Evolutionary conservation across 768 basidiomycete species (phyloP).

Genomic region (Kwoniella newhampshirensis): DNA sequence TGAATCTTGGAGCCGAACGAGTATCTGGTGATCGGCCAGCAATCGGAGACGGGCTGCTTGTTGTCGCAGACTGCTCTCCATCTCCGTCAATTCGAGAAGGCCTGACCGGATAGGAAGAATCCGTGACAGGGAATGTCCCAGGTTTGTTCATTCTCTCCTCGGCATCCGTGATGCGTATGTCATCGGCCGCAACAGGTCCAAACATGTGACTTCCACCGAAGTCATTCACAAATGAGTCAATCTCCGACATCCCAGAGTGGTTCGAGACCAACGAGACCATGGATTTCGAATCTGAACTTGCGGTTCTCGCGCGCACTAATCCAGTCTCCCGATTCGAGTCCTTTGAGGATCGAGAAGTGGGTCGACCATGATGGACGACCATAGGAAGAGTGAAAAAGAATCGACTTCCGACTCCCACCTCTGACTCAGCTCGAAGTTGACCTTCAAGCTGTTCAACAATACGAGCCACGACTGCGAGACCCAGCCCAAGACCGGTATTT

Average conservation of each 20-base stretch:
- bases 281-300: constrained; percentile 21
- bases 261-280: constrained; percentile 17
- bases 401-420: constrained; percentile 64
- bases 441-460: constrained; percentile 77
- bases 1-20: constrained; percentile 2
- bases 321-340: not conserved
- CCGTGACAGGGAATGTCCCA: constrained; percentile 49
- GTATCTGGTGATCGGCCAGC: not conserved
- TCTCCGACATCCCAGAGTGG: constrained; percentile 40
- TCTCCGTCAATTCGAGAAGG: constrained; percentile 35
- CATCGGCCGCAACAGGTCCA: constrained; percentile 22
- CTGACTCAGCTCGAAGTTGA: constrained; percentile 74
- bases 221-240: constrained; percentile 54
- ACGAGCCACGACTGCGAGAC: constrained; percentile 75
- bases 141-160: constrained; percentile 41
- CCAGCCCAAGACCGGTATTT: constrained; percentile 60
- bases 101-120: constrained; percentile 46
- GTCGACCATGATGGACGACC: constrained; percentile 27
- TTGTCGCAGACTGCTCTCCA: constrained; percentile 14
- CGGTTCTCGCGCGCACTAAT: constrained; percentile 6
- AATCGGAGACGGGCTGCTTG: not conserved
- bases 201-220: constrained; percentile 51
- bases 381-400: constrained; percentile 64
- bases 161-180: constrained; percentile 37
- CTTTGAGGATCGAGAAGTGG: constrained; percentile 55